Percentiles rank a stretch among this genome's conserved stretches.
Conservation (phyloP, 768 basidiomycete species). For the Lactarius trivialis region DNA sequence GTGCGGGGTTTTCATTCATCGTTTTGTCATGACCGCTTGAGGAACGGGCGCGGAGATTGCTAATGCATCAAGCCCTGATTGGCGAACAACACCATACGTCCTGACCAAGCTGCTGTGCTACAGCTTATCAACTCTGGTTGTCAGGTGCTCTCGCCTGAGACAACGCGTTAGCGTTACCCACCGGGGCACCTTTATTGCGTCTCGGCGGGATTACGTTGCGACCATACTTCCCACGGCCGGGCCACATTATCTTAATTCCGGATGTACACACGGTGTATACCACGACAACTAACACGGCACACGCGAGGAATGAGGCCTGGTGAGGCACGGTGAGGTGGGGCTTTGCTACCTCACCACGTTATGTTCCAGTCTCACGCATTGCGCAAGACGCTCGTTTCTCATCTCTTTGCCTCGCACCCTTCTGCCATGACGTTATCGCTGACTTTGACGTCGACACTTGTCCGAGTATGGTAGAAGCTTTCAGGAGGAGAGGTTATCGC, state of each 20-base stretch:
- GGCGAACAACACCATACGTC: neutral
- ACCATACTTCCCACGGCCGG: neutral
- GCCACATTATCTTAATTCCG: neutral
- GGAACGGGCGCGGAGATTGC: neutral
- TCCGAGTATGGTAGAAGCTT: constrained; percentile 9
- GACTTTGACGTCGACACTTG: constrained; percentile 4
- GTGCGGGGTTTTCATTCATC: neutral
- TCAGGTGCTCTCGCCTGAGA: neutral
- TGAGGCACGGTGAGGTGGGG: constrained; percentile 7
- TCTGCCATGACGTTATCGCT: neutral
- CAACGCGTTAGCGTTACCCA: neutral
- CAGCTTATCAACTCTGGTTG: neutral
- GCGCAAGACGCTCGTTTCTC: neutral
- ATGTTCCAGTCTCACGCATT: neutral
- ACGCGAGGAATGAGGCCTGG: neutral
- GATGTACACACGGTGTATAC: neutral
- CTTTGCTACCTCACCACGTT: neutral
- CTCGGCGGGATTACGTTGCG: neutral
- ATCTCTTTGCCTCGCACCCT: neutral
- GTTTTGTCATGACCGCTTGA: neutral
- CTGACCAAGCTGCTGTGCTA: neutral
- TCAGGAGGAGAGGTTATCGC: neutral
- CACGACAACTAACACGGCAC: neutral
- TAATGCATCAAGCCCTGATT: neutral
- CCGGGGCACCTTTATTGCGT: neutral